Percentiles rank a stretch among this genome's conserved stretches.
Conservation (phyloP, 441 rosid genomes). For the Iberis amara region DNA sequence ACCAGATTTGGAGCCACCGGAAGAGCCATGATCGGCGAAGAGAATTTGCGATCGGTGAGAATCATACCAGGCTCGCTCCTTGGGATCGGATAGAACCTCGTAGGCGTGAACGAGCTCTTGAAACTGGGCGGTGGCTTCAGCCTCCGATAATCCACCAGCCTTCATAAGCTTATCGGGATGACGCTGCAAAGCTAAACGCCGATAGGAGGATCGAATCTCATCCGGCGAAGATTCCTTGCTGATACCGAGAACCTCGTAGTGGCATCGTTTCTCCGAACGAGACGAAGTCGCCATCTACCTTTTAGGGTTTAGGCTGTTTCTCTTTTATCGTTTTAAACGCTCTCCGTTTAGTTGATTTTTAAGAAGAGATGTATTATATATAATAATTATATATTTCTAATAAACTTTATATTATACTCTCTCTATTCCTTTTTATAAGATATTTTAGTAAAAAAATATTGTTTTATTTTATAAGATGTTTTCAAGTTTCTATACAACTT, state of each 20-base stretch:
- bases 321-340: slow-evolving; percentile 22
- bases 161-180: slow-evolving; percentile 92
- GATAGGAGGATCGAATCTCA: slow-evolving; percentile 75
- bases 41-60: slow-evolving; percentile 91
- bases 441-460: too few relatives aligned
- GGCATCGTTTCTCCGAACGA: slow-evolving; percentile 71
- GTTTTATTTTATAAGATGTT: too few relatives aligned
- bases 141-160: slow-evolving; percentile 69
- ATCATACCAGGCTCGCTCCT: slow-evolving; percentile 93
- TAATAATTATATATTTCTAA: too few relatives aligned
- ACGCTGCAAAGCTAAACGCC: slow-evolving; percentile 76
- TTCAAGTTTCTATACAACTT: too few relatives aligned
- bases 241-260: slow-evolving; percentile 75
- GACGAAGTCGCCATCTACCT: slow-evolving; percentile 41
- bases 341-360: too few relatives aligned
- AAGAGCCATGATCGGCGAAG: slow-evolving; percentile 56
- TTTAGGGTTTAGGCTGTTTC: slow-evolving; percentile 19
- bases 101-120: slow-evolving; percentile 86
- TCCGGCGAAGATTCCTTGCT: slow-evolving; percentile 54
- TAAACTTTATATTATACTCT: too few relatives aligned
- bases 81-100: slow-evolving; percentile 84
- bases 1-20: slow-evolving; percentile 34
- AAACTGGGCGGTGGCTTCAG: slow-evolving; percentile 89
- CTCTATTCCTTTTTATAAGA: too few relatives aligned
- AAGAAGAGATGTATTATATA: too few relatives aligned